These are phyloP conservation scores for Lotus japonicus DNA, from an alignment of 306 rosid species.

Conservation along the genomic window DNA sequence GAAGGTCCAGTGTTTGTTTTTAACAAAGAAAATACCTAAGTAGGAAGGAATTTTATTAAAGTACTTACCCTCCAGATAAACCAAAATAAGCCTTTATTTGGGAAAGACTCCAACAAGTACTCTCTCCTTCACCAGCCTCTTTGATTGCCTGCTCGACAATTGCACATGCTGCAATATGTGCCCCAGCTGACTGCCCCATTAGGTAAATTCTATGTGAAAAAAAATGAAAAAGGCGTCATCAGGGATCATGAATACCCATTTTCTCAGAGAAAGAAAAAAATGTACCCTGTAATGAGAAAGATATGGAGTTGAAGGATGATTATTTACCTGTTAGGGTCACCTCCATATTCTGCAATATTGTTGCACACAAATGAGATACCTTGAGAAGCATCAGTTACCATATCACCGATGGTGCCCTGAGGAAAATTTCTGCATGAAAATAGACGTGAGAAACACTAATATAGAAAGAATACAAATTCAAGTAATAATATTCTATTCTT, in stretches of 20 bases:
- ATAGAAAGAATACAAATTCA: not conserved
- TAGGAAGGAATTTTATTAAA: not conserved
- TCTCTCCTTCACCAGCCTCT: slow-evolving; percentile 87
- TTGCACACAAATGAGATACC: slow-evolving; percentile 91
- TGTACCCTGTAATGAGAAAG: not conserved
- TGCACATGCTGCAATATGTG: slow-evolving; percentile 89
- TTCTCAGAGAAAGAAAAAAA: not conserved
- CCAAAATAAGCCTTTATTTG: slow-evolving; percentile 86
- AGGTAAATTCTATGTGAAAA: slow-evolving; percentile 56
- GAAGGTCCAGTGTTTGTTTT: not conserved
- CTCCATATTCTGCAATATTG: slow-evolving; percentile 87
- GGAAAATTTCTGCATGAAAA: slow-evolving; percentile 77
- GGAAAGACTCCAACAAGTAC: slow-evolving; percentile 74
- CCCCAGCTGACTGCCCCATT: slow-evolving; percentile 99
- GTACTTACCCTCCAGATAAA: slow-evolving; percentile 84
- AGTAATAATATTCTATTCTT: not conserved
- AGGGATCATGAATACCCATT: slow-evolving; percentile 8
- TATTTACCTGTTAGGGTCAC: slow-evolving; percentile 72
- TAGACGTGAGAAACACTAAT: slow-evolving; percentile 1
- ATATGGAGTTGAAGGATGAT: not conserved
- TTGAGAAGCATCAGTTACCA: slow-evolving; percentile 77
- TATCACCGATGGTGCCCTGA: slow-evolving; percentile 86
- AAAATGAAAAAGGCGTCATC: slow-evolving; percentile 3
- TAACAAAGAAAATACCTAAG: not conserved
- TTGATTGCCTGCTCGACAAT: slow-evolving; percentile 81